A percentile compares a stretch with the other conserved stretches of the same genome.
Evolutionary conservation across 257 asterid genomes (phyloP).

Genomic region (Lycium barbarum): DNA sequence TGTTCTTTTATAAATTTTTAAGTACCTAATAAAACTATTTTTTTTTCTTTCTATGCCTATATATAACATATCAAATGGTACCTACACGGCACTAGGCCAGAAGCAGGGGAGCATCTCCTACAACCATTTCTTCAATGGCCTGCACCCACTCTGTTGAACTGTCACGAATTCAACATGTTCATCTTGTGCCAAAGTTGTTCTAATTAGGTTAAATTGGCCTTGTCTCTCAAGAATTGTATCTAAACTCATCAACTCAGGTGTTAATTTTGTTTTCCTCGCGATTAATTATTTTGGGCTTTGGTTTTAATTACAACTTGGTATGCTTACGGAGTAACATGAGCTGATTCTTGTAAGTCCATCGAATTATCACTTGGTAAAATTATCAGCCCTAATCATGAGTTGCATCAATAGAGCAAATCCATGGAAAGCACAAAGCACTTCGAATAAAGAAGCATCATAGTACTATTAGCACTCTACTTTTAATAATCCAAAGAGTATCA

Average conservation of each 20-base stretch:
- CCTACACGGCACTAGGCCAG: slow-evolving; percentile 35
- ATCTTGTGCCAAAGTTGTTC: neutral
- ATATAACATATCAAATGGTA: too few relatives aligned
- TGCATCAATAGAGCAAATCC: neutral
- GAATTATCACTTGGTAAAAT: neutral
- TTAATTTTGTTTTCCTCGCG: neutral
- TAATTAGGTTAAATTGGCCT: neutral
- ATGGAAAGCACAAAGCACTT: neutral
- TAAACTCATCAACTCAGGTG: neutral
- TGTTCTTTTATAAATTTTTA: too few relatives aligned
- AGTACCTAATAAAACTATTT: too few relatives aligned
- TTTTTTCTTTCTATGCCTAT: too few relatives aligned
- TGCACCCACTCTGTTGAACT: slow-evolving; percentile 40
- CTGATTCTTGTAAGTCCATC: neutral
- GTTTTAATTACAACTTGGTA: neutral
- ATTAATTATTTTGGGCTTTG: neutral
- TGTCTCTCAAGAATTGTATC: neutral
- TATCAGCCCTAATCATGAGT: neutral
- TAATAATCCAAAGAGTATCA: neutral
- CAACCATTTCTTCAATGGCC: slow-evolving; percentile 74
- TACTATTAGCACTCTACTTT: neutral
- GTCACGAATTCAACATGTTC: neutral
- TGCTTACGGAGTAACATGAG: neutral
- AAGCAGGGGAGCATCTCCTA: slow-evolving; percentile 62
- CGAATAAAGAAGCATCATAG: neutral